A percentile compares a stretch with the other conserved stretches of the same genome.
Conservation (phyloP, 2,329 filamentous ascomycete species). For the Zarea fungicola region DNA sequence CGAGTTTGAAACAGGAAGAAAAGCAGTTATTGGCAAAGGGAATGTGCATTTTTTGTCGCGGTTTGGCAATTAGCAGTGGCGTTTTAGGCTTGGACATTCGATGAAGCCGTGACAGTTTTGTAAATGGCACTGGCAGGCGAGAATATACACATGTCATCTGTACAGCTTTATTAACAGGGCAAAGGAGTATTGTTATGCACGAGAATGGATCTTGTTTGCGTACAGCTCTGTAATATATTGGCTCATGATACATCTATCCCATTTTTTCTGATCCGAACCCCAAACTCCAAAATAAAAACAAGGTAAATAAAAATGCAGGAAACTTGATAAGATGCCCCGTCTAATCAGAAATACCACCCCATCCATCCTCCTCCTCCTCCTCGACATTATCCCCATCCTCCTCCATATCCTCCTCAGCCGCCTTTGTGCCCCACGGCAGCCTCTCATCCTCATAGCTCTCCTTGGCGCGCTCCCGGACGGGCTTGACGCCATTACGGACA, state of each 20-base stretch:
- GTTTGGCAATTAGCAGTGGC: conserved; percentile 6
- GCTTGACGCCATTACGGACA: conserved; percentile 59
- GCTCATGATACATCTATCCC: too few species aligned
- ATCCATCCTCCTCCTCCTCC: conserved; percentile 50
- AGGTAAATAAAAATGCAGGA: not conserved
- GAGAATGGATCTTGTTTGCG: too few species aligned
- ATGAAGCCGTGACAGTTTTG: too few species aligned
- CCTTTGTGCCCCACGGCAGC: conserved; percentile 55
- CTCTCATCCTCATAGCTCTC: conserved; percentile 71
- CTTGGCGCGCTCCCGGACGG: conserved; percentile 62
- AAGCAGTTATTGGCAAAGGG: not conserved
- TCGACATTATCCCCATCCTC: conserved; percentile 30
- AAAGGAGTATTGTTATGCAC: too few species aligned
- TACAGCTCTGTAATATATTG: too few species aligned
- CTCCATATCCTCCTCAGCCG: conserved; percentile 24
- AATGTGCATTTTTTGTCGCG: not conserved
- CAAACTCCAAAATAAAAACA: too few species aligned
- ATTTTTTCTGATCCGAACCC: conserved; percentile 2
- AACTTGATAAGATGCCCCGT: too few species aligned
- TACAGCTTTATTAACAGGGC: too few species aligned
- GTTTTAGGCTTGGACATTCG: conserved; percentile 1
- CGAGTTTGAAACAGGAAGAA: too few species aligned
- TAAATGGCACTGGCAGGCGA: too few species aligned
- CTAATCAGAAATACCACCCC: conserved; percentile 66
- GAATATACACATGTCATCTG: too few species aligned